Base-by-base conservation (phyloP, 805 yeast genomes). In the Nakazawaea ishiwadae region DNA sequence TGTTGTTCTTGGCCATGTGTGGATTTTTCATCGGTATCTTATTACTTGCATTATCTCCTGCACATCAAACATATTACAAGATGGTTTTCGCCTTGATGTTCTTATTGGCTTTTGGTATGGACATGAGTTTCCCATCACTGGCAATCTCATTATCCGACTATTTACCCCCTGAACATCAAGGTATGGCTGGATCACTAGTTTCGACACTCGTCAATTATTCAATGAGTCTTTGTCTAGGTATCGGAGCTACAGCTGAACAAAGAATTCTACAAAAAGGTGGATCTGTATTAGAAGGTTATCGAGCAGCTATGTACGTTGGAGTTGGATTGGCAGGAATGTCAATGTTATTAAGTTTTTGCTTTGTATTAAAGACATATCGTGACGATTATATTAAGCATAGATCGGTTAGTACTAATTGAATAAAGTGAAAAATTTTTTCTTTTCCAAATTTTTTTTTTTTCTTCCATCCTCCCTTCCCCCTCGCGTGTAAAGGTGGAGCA, bases 141-240 rank as follows among this genome's bases (percentile, higher is more conserved):
- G 75, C 88, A 0, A 67, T 84, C 37, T 69, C 81, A 11, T 56
- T 84, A 31, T 73, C 82, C 6, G 79, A 78, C 45, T 63, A 63
- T 35, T 62, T 84, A 28, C 89, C 90, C 0, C 57, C 66, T 36
- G 65, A 71, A 44, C 77, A 79, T 49, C 93, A 84, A 59, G 93
- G 91, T 7, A 75, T 81, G 71, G 90, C 89, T 0, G 89, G 88
- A 0, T 80, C 88, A 0, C 62, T 84, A 37, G 80, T 82, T 4
- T 70, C 81, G 16, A 83, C 93, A 0, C 77, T 81, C 50, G 77
- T 81, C 10, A 84, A 81, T 56, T 84, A 84, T 55, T 77, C 89
- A 0, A 81, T 76, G 54, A 77, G 89, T 0, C 55, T 84, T n/a
- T 77, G 81, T 28, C 62, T 84, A 24, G 91, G 89, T 8, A 63